Percentiles rank a stretch among this genome's conserved stretches.
Evolutionary conservation across 768 basidiomycete genomes (phyloP).

Genomic region (Termitomyces sp.): DNA sequence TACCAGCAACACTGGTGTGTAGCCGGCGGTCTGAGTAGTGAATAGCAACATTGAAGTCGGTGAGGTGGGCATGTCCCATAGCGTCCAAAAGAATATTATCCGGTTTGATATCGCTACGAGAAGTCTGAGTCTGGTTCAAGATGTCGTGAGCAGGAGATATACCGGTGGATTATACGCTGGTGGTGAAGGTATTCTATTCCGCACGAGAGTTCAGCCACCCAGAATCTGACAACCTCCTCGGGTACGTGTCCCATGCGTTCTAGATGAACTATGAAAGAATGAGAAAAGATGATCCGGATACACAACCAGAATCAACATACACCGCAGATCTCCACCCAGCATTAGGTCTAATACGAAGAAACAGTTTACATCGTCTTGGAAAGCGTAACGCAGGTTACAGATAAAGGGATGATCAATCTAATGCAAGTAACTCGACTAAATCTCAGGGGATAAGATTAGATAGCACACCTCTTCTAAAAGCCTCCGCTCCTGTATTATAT

Average conservation of each 20-base stretch:
- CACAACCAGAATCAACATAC: slow-evolving; percentile 39
- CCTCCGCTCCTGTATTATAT: slow-evolving; percentile 90
- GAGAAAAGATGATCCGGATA: not conserved
- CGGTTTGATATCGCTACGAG: slow-evolving; percentile 84
- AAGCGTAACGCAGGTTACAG: slow-evolving; percentile 90
- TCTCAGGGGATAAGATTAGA: slow-evolving; percentile 1
- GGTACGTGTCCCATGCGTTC: slow-evolving; percentile 61
- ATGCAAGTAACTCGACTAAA: slow-evolving; percentile 2
- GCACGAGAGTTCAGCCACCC: slow-evolving; percentile 81
- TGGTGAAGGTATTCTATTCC: slow-evolving; percentile 87
- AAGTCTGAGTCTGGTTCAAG: slow-evolving; percentile 7
- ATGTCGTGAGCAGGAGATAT: slow-evolving; percentile 18
- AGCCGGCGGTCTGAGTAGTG: slow-evolving; percentile 88
- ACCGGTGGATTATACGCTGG: slow-evolving; percentile 94
- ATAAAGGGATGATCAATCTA: slow-evolving; percentile 88
- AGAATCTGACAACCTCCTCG: slow-evolving; percentile 78
- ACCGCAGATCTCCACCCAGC: slow-evolving; percentile 91
- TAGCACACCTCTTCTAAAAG: slow-evolving; percentile 80
- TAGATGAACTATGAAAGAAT: slow-evolving; percentile 60
- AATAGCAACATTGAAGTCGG: slow-evolving; percentile 98
- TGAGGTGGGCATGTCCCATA: slow-evolving; percentile 92
- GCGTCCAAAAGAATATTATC: slow-evolving; percentile 95
- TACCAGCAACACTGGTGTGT: slow-evolving; percentile 92
- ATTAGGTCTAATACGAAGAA: slow-evolving; percentile 97
- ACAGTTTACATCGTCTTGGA: slow-evolving; percentile 96